Conservation (phyloP, 495 filamentous ascomycete genomes). For the Cryomyces minteri region DNA sequence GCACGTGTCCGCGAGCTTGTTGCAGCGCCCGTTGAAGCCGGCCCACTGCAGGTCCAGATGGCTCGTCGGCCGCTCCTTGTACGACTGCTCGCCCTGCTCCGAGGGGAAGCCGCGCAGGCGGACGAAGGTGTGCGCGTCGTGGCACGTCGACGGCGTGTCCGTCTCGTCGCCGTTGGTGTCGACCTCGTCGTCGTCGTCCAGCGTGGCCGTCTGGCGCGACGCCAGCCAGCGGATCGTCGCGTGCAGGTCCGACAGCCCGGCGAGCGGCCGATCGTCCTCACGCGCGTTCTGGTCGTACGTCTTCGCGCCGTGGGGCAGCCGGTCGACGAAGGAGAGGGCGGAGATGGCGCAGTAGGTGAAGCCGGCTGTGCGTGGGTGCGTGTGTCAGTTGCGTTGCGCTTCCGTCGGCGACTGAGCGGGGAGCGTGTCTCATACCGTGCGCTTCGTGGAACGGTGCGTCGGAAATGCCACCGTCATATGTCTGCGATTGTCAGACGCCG, state of each 20-base stretch:
- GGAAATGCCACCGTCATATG: constrained; percentile 78
- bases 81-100: constrained; percentile 4
- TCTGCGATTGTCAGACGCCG: constrained; percentile 26
- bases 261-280: constrained; percentile 1
- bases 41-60: constrained; percentile 26
- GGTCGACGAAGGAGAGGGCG: constrained; percentile 52
- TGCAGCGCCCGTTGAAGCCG: constrained; percentile 75
- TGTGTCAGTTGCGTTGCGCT: background rate
- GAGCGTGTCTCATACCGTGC: constrained; percentile 43
- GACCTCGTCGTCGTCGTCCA: constrained; percentile 22
- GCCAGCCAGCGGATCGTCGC: constrained; percentile 44
- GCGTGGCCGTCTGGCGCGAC: constrained; percentile 38
- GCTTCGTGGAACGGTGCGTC: constrained; percentile 71
- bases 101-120: constrained; percentile 9
- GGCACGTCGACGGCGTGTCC: constrained; percentile 10
- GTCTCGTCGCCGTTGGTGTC: constrained; percentile 13
- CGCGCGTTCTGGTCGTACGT: too few species aligned
- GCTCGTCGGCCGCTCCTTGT: constrained; percentile 5
- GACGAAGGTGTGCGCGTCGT: constrained; percentile 11
- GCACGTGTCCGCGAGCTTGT: constrained; percentile 85
- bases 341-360: constrained; percentile 73
- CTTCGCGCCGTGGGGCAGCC: constrained; percentile 14
- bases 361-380: constrained; percentile 38
- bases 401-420: background rate
- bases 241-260: constrained; percentile 20